Base-by-base conservation (phyloP, 305 asterid genomes). In the Rubia tinctorum region DNA sequence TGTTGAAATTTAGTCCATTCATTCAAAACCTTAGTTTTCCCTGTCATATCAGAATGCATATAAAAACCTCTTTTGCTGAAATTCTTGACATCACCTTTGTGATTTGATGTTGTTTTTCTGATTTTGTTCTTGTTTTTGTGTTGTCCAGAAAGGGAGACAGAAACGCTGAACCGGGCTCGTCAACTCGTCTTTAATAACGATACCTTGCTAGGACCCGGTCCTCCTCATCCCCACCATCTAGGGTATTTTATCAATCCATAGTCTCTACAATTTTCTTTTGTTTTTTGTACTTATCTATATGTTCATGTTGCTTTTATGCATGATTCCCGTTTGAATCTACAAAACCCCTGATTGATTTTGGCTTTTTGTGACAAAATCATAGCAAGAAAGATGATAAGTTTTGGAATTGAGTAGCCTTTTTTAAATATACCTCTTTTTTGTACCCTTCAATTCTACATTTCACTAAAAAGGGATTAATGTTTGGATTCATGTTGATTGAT, bases 91-190 rank as follows among this genome's bases (percentile, higher is more conserved):
- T 47, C 51, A 62, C 27, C 67, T 30, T 12, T 34, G 56, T 69
- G 34, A 67, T 80, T 72, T 77, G 72, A 67, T 76, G 58, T 67
- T 66, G 39, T 13, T 42, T 6, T 42, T 42, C 2, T 42, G 45
- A 4, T 45, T 51, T 17, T 63, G 18, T 6, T 17, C 27, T 8
- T 70, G 49, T 45, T 55, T 56, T 68, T 62, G 71, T 61, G 60
- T 51, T 40, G 45, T 22, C 51, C 83, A 92, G 98, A 92, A 78
- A 88, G 97, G 85, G 97, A 92, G 87, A 89, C 97, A n/a, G 98
- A 92, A 78, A 90, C 96, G 13, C 80, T 92, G 82, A 89, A 90
- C 87, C 90, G 86, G 78, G 98, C 98, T 60, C 94, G 98, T 49
- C 96, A 89, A 37, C 87, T 92, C 73, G 97, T 92, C 42, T 89